These are phyloP conservation scores for Lipomyces starkeyi DNA, from an alignment of 805 yeast species.

Conservation along the genomic window DNA sequence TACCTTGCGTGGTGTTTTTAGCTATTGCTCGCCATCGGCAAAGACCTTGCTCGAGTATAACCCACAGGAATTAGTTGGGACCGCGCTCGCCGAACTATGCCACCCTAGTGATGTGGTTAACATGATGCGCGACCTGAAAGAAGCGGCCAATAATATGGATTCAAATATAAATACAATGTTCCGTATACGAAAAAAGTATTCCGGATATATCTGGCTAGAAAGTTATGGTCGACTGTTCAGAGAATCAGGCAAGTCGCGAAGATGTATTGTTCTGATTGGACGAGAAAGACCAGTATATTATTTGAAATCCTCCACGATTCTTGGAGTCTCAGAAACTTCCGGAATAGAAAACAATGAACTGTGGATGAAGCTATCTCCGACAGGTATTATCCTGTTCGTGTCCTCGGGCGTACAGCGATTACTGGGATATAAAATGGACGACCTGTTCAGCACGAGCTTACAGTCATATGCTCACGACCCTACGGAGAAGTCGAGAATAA, in stretches of 20 bases:
- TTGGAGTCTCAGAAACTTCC: background rate
- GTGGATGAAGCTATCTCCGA: slow-evolving; percentile 23
- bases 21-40: slow-evolving; percentile 26
- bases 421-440: slow-evolving; percentile 13
- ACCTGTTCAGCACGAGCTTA: slow-evolving; percentile 18
- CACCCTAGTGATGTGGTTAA: slow-evolving; percentile 28
- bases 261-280: slow-evolving; percentile 23
- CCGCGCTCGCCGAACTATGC: slow-evolving; percentile 10
- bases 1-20: slow-evolving; percentile 24
- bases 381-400: slow-evolving; percentile 22
- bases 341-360: slow-evolving; percentile 6
- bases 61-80: slow-evolving; percentile 27
- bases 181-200: slow-evolving; percentile 16
- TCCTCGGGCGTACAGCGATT: slow-evolving; percentile 5
- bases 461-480: slow-evolving; percentile 2
- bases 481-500: slow-evolving; percentile 14
- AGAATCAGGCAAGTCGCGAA: slow-evolving; percentile 16
- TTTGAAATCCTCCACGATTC: background rate
- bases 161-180: slow-evolving; percentile 16
- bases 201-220: slow-evolving; percentile 30
- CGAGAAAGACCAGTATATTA: slow-evolving; percentile 24
- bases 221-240: slow-evolving; percentile 13
- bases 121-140: slow-evolving; percentile 25
- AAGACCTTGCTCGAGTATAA: slow-evolving; percentile 20
- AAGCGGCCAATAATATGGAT: slow-evolving; percentile 1